These are phyloP conservation scores for Penicillium verhagenii DNA, from an alignment of 495 filamentous ascomycete species.

Conservation along the genomic window DNA sequence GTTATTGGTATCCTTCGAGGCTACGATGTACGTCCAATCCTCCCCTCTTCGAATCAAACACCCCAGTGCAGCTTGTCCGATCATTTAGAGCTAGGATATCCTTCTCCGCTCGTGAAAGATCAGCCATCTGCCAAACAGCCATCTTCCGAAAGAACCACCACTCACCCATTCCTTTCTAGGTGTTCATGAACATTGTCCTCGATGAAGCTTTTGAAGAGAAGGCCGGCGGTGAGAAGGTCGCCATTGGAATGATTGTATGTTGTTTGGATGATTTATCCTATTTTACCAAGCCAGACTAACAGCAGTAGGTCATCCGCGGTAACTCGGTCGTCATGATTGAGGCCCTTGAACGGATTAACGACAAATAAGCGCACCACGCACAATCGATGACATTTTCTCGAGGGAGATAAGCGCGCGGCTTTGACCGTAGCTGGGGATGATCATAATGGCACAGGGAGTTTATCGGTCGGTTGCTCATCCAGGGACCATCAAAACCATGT, in stretches of 20 bases:
- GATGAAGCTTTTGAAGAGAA: constrained; percentile 98
- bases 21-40: constrained; percentile 75
- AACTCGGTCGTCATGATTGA: constrained; percentile 97
- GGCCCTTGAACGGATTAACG: constrained; percentile 61
- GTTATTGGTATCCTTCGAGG: constrained; percentile 92
- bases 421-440: constrained; percentile 15
- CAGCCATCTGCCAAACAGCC: background rate
- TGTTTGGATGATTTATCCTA: background rate
- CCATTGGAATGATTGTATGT: constrained; percentile 89
- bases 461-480: constrained; percentile 41
- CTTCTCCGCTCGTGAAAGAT: background rate
- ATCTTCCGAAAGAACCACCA: background rate
- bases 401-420: constrained; percentile 15
- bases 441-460: constrained; percentile 41
- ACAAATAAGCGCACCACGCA: constrained; percentile 36
- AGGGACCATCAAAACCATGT: constrained; percentile 36
- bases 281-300: background rate
- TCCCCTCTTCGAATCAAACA: background rate
- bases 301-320: constrained; percentile 68
- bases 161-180: constrained; percentile 51
- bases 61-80: background rate
- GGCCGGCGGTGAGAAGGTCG: constrained; percentile 83
- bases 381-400: constrained; percentile 20
- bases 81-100: background rate
- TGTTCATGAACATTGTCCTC: constrained; percentile 97